Base-by-base conservation (phyloP, 495 filamentous ascomycete species). In the Filosporella fistucella region DNA sequence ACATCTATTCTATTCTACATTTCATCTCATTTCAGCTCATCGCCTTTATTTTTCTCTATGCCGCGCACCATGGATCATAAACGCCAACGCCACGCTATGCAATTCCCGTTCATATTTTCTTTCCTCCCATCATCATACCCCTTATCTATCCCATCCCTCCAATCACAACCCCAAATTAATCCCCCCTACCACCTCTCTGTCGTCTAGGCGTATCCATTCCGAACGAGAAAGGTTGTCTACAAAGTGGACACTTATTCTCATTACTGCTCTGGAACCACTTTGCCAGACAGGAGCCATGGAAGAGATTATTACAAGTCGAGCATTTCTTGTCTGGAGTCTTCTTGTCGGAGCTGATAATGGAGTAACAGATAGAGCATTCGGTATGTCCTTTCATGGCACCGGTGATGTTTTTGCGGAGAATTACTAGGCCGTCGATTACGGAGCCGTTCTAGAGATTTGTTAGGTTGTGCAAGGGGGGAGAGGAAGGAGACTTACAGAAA, bases 301-400 rank as follows among this genome's bases (percentile, higher is more conserved):
- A 99, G 44, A 84, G 68, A 67, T 99, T 89, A 70, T 89, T 91
- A 74, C 94, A 99, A 3, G 93, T 97, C 40, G 76, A 74, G 68
- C 94, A 99, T 37, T 80, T 74, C 68, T 96, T 96, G 59, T 86
- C 90, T 1, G 94, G 93, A 54, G 94, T 77, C 65, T 84, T 82
- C 71, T 86, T 87, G 61, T 95, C 90, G 13, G 76, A 80, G 22
- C 86, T 84, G 43, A 98, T 85, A 55, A 97, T 89, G 36, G 83
- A 88, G 67, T 96, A 97, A 70, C 93, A 98, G 61, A 97, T 97
- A 3, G 93, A 88, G 60, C 93, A 99, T 68, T 97, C 93, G 11
- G 78, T 89, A 62, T 97, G 89, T 3, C 89, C 91, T 67, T 95
- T 91, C 51, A 99, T 71, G 10, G 89, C 85, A 1, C 88, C 87